Evolutionary conservation across 371 early-diverging fungal species (phyloP), one percentile per base, ranked within the genome.

Genomic region (Ordospora colligata): DNA sequence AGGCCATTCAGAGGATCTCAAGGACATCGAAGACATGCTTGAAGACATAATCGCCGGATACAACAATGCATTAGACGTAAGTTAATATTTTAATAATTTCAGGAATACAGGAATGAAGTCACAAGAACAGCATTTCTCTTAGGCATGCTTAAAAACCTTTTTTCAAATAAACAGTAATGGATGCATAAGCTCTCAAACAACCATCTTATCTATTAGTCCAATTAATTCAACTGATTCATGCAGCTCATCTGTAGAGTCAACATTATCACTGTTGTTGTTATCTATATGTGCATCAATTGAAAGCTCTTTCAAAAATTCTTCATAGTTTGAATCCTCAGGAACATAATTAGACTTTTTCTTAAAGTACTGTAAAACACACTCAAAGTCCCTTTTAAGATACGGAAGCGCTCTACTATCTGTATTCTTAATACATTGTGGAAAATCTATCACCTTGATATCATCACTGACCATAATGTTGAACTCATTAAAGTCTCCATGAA

Each of bases 401-500:
- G 87, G 87, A 52, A 27, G 42, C 32, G 97, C 97, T 76, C 94
- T 93, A 6, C 86, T 74, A 81, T 97, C 95, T 7, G 89, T 89
- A 0, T 90, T 93, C 17, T 93, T 92, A 2, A 99, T 92, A 95
- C 96, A 96, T 84, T 99, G 97, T 0, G 99, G 98, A 83, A 99
- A 99, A 88, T 99, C 99, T 69, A 99, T 96, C 7, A 96, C 85
- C 25, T 86, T 90, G 21, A 84, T 77, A 0, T 89, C 87, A 65
- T 89, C 88, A 58, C 87, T 89, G 66, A 99, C 87, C 82, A 99
- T 86, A 65, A 97, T 87, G 85, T 99, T 99, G 87, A 97, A 99
- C 80, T 97, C 99, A 88, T 99, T 99, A 81, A 97, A 97, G 85
- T 99, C 99, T 73, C 97, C 95, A 81, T 99, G 99, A 75, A 95